A percentile compares a stretch with the other conserved stretches of the same genome.
These are phyloP conservation scores for Westerdykella ornata DNA, from an alignment of 2,329 filamentous ascomycete species.

Conservation along the genomic window DNA sequence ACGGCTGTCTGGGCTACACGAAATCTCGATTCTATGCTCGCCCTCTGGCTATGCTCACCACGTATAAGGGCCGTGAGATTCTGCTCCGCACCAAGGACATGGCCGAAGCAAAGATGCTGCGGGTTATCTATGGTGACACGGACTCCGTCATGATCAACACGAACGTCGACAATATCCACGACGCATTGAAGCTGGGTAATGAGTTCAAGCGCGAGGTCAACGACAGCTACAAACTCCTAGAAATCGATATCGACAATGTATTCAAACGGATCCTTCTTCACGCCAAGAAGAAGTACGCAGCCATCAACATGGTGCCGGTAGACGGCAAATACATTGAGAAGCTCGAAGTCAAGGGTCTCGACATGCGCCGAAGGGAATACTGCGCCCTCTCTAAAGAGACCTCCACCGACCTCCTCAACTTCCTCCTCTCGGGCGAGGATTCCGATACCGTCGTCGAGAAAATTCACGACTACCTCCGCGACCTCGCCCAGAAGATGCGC, in stretches of 20 bases:
- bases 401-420: constrained; percentile 79
- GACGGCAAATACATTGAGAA: constrained; percentile 89
- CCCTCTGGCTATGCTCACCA: constrained; percentile 90
- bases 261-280: constrained; percentile 90
- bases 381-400: constrained; percentile 93
- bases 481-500: constrained; percentile 81
- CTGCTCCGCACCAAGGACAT: constrained; percentile 91
- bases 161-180: constrained; percentile 86
- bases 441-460: constrained; percentile 79
- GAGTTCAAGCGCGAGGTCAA: constrained; percentile 96
- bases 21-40: constrained; percentile 96
- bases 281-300: constrained; percentile 99
- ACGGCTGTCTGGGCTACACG: constrained; percentile 93
- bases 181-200: constrained; percentile 83
- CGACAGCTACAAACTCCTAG: constrained; percentile 81
- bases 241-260: constrained; percentile 97
- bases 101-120: constrained; percentile 80
- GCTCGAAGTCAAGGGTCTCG: constrained; percentile 95
- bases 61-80: constrained; percentile 96
- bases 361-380: constrained; percentile 97
- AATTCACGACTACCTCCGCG: constrained; percentile 87
- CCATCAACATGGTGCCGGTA: constrained; percentile 83
- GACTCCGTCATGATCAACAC: constrained; percentile 99
- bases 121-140: constrained; percentile 97
- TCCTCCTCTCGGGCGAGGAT: constrained; percentile 90